Conservation (phyloP, 1,284 basidiomycete species). For the Cutaneotrichosporon cutaneum region DNA sequence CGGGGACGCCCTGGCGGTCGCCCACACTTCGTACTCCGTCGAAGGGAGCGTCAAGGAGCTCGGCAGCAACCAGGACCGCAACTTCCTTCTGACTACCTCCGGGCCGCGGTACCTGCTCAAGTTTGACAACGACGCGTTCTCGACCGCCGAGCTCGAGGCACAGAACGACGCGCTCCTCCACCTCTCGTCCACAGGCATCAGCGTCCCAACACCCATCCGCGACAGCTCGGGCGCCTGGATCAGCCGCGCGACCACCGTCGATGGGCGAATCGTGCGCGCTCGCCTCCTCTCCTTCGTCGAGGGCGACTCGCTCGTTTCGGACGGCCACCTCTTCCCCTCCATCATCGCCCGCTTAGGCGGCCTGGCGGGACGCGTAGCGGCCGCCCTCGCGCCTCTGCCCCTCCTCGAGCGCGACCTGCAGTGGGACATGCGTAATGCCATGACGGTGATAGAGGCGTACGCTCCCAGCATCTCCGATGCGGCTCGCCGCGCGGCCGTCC, state of each 20-base stretch:
- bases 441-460: constrained; percentile 16
- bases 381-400: not conserved
- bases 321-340: constrained; percentile 13
- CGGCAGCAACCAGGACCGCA: constrained; percentile 21
- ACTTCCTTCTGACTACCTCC: constrained; percentile 11
- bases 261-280: not conserved
- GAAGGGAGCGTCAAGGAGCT: constrained; percentile 14
- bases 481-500: not conserved
- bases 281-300: constrained; percentile 19
- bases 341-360: constrained; percentile 8
- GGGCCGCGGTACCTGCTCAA: constrained; percentile 17
- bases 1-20: constrained; percentile 11
- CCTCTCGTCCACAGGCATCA: not conserved
- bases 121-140: constrained; percentile 20
- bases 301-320: constrained; percentile 10
- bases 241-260: not conserved
- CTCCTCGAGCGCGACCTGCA: constrained; percentile 19
- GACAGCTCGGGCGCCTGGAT: not conserved
- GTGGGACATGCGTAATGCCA: constrained; percentile 22
- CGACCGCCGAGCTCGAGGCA: constrained; percentile 12
- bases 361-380: constrained; percentile 8
- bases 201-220: constrained; percentile 7
- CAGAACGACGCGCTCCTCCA: constrained; percentile 17
- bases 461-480: not conserved
- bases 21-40: constrained; percentile 1